Evolutionary conservation across 495 filamentous ascomycete species (phyloP).

Genomic region (Neurospora hispaniola): DNA sequence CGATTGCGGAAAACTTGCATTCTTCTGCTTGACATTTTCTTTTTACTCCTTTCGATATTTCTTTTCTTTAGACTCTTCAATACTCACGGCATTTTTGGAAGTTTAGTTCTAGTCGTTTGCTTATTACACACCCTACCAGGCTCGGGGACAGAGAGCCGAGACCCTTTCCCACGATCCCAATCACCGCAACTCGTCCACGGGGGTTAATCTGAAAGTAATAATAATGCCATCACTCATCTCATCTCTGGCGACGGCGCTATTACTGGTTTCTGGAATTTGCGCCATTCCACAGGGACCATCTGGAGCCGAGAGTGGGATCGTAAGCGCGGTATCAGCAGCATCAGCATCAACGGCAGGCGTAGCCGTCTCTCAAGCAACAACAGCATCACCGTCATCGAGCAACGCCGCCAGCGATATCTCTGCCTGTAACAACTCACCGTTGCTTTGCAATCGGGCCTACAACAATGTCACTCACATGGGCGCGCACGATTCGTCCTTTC

Average conservation of each 20-base stretch:
- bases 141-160: not conserved
- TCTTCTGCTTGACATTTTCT: not conserved
- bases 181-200: not conserved
- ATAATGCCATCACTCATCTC: slow-evolving; percentile 20
- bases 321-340: not conserved
- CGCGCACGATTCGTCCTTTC: slow-evolving; percentile 59
- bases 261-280: slow-evolving; percentile 15
- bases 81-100: not conserved
- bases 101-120: not conserved
- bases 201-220: slow-evolving; percentile 4
- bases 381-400: slow-evolving; percentile 8
- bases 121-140: not conserved
- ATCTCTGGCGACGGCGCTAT: slow-evolving; percentile 10
- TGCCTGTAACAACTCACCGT: slow-evolving; percentile 57
- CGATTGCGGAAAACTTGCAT: not conserved
- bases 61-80: not conserved
- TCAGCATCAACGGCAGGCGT: not conserved
- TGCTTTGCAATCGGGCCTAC: slow-evolving; percentile 51
- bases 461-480: slow-evolving; percentile 59
- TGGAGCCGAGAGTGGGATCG: not conserved
- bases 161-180: not conserved
- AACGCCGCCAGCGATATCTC: slow-evolving; percentile 8
- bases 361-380: not conserved
- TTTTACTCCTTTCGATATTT: not conserved
- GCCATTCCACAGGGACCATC: slow-evolving; percentile 13